Evolutionary conservation across 129 eudicot species (phyloP).

Genomic region (Centella asiatica): DNA sequence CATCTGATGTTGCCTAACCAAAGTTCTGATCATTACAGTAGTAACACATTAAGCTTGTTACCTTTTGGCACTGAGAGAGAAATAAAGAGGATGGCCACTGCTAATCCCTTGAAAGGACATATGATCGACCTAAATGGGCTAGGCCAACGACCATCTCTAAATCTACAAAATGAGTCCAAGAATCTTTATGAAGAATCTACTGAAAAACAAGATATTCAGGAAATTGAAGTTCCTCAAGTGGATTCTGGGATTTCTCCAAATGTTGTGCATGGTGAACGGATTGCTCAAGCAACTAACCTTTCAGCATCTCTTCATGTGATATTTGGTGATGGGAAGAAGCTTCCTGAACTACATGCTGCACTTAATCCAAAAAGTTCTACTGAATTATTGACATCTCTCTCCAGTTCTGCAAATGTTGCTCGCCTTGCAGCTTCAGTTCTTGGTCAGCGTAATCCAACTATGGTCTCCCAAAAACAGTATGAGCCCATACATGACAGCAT

Average conservation of each 20-base stretch:
- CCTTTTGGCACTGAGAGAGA: conserved; percentile 12
- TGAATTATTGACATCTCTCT: neutral
- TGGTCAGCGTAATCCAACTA: neutral
- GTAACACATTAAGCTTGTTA: neutral
- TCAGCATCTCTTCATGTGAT: conserved; percentile 24
- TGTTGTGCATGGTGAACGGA: conserved; percentile 23
- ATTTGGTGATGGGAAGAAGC: conserved; percentile 22
- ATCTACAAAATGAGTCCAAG: conserved; percentile 15
- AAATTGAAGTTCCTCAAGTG: conserved; percentile 14
- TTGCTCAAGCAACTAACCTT: conserved; percentile 22
- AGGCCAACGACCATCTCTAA: conserved; percentile 12
- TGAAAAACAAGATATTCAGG: conserved; percentile 22
- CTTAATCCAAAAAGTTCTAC: conserved; percentile 15
- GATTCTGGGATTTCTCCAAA: neutral
- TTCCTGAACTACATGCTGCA: conserved; percentile 4
- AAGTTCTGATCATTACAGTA: neutral
- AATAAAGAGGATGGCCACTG: conserved; percentile 3
- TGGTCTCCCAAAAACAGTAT: neutral
- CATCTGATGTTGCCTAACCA: neutral
- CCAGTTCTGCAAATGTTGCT: conserved; percentile 2
- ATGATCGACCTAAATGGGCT: conserved; percentile 27
- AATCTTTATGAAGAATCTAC: conserved; percentile 16
- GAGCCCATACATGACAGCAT: neutral
- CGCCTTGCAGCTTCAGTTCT: neutral
- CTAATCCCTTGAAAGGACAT: conserved; percentile 18